Conservation (phyloP, 768 basidiomycete genomes). For the Kwoniella mangroviensis region DNA sequence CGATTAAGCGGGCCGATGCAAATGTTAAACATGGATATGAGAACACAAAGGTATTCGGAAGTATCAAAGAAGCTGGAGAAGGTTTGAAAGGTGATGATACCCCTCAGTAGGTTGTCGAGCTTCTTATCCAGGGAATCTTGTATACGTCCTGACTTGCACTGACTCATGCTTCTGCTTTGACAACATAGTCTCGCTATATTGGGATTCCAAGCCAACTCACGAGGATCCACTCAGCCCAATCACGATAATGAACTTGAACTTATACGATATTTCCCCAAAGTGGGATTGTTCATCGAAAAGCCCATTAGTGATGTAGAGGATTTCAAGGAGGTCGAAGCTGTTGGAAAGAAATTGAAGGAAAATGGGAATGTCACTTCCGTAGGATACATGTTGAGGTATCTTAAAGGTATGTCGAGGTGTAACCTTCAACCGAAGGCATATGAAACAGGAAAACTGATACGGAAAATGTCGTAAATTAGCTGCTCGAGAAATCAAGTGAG, state of each 20-base stretch:
- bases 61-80: conserved; percentile 29
- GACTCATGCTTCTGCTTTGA: conserved; percentile 52
- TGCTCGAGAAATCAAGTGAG: conserved; percentile 90
- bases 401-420: conserved; percentile 64
- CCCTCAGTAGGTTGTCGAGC: conserved; percentile 31
- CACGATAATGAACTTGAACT: conserved; percentile 85
- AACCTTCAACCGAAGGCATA: background rate
- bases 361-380: conserved; percentile 60
- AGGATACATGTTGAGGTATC: conserved; percentile 76
- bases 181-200: conserved; percentile 44
- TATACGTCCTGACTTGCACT: conserved; percentile 60
- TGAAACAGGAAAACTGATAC: conserved; percentile 6
- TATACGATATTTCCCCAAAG: conserved; percentile 80
- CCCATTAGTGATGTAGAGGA: conserved; percentile 74
- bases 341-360: conserved; percentile 39
- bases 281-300: conserved; percentile 87
- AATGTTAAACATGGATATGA: conserved; percentile 88
- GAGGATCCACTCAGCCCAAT: conserved; percentile 71
- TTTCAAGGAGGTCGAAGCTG: conserved; percentile 32
- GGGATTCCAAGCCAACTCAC: conserved; percentile 84
- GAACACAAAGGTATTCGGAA: conserved; percentile 62
- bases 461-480: conserved; percentile 58
- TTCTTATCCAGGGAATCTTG: too few relatives aligned
- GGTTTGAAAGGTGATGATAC: conserved; percentile 18
- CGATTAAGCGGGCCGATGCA: conserved; percentile 77